phyloP scores from a whole-genome alignment of 106 monocot genomes.

The Chionographis japonica region DNA sequence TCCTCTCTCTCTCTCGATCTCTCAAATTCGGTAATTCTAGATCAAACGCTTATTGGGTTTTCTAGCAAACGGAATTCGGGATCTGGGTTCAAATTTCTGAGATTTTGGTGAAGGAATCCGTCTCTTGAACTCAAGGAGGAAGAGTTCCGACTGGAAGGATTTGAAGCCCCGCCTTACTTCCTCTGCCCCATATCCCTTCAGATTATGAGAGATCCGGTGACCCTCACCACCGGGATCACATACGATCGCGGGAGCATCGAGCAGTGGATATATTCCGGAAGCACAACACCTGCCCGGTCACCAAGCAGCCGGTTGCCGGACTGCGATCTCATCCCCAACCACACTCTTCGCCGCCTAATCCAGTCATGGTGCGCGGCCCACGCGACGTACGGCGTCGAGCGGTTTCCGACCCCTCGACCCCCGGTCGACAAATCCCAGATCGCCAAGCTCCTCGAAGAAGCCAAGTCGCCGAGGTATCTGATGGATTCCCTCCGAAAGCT shows the following conservation, averaged over 20 bases:
- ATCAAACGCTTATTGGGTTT: too few relatives aligned
- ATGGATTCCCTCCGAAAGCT: constrained; percentile 19
- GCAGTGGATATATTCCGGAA: constrained; percentile 56
- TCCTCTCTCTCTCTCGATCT: too few relatives aligned
- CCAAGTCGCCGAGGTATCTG: not conserved
- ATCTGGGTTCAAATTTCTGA: too few relatives aligned
- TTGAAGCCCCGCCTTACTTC: constrained; percentile 60
- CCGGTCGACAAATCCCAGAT: constrained; percentile 27
- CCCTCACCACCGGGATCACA: constrained; percentile 75
- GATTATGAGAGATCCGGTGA: constrained; percentile 83
- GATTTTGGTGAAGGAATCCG: too few relatives aligned
- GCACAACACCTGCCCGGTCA: constrained; percentile 51
- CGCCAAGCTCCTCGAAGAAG: constrained; percentile 30
- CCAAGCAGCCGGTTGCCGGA: constrained; percentile 32
- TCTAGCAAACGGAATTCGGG: too few relatives aligned
- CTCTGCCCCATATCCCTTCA: constrained; percentile 79
- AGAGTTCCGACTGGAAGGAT: constrained; percentile 13
- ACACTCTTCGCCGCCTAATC: constrained; percentile 58
- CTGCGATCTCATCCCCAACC: constrained; percentile 41
- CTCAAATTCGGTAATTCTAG: too few relatives aligned
- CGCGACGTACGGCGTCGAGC: constrained; percentile 46
- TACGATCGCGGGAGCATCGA: constrained; percentile 83
- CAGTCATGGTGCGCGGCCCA: constrained; percentile 56
- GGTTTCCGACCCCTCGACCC: constrained; percentile 47
- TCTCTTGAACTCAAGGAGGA: too few relatives aligned